phyloP scores from a whole-genome alignment of 352 stramenopile genomes.

The Phytophthora cactorum region DNA sequence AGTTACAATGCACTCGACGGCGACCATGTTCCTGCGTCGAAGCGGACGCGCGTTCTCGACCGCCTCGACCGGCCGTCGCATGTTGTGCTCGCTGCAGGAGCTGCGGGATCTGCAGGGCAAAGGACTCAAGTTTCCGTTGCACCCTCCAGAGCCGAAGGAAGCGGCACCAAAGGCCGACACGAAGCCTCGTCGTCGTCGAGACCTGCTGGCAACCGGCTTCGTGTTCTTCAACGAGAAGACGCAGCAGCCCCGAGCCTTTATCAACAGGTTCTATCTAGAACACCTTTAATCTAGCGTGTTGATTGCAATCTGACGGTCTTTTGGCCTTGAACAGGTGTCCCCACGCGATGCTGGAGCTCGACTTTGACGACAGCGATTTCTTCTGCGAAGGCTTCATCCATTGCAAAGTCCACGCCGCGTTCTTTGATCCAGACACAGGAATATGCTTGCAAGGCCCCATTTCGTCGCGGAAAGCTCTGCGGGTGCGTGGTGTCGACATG shows the following conservation, averaged over 20 bases:
- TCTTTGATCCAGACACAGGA: constrained; percentile 81
- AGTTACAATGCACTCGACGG: constrained; percentile 10
- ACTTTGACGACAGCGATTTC: constrained; percentile 85
- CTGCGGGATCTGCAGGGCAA: constrained; percentile 45
- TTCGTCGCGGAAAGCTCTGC: constrained; percentile 43
- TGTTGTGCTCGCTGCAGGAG: constrained; percentile 67
- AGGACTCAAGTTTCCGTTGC: constrained; percentile 70
- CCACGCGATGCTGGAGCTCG: constrained; percentile 75
- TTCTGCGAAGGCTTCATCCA: constrained; percentile 81
- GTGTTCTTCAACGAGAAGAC: constrained; percentile 63
- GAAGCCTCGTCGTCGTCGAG: constrained; percentile 28
- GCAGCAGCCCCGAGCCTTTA: constrained; percentile 54
- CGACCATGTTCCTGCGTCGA: constrained; percentile 20
- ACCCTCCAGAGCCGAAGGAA: constrained; percentile 14
- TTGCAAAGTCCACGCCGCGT: constrained; percentile 82
- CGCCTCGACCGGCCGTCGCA: constrained; percentile 20
- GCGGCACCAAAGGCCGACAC: background rate
- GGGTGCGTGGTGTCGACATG: constrained; percentile 27
- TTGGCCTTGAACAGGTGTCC: constrained; percentile 47
- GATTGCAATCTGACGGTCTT: constrained; percentile 5
- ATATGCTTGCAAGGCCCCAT: constrained; percentile 70
- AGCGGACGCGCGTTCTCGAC: constrained; percentile 31
- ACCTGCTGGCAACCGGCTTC: constrained; percentile 57
- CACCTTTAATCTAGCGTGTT: background rate
- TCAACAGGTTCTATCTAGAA: constrained; percentile 45